A percentile compares a stretch with the other conserved stretches of the same genome.
Evolutionary conservation across 177 flowering plant genomes (phyloP).

Genomic region (Vitis hybrid): DNA sequence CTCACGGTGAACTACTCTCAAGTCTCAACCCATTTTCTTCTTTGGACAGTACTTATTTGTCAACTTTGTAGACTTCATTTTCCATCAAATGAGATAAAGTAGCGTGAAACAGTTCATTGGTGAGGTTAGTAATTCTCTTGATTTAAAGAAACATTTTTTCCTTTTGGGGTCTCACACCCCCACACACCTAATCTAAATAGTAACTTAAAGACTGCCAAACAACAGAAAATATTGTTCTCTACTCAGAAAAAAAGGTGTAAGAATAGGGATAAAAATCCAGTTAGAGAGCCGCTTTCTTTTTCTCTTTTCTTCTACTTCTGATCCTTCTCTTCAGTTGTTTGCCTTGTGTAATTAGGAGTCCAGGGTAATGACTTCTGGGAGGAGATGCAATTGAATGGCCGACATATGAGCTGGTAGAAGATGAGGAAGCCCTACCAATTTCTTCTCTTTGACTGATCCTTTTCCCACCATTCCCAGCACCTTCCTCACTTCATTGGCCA

Average conservation of each 20-base stretch:
- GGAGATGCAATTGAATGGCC: conserved; percentile 43
- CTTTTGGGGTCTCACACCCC: too few species aligned
- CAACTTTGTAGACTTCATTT: too few species aligned
- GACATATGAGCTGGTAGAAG: conserved; percentile 36
- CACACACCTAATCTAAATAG: too few species aligned
- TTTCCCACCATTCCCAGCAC: conserved; percentile 43
- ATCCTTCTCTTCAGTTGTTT: background rate
- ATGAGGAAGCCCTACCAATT: conserved; percentile 26
- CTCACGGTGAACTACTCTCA: too few species aligned
- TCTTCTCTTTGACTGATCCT: conserved; percentile 37
- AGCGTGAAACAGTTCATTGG: too few species aligned
- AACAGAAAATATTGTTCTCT: background rate
- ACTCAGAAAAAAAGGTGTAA: background rate
- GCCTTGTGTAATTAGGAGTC: conserved; percentile 36
- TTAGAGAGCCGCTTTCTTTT: background rate
- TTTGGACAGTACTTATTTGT: too few species aligned
- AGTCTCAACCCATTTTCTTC: too few species aligned
- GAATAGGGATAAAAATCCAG: background rate
- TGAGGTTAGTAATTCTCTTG: too few species aligned
- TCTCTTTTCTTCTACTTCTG: background rate
- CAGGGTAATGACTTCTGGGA: conserved; percentile 61
- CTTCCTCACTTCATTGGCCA: conserved; percentile 88
- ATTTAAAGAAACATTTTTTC: too few species aligned
- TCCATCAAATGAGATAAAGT: too few species aligned
- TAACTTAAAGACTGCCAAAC: too few species aligned